Evolutionary conservation across 2,329 filamentous ascomycete genomes (phyloP), one percentile per base, ranked within the genome.

Genomic region (Cladosporium phlei): DNA sequence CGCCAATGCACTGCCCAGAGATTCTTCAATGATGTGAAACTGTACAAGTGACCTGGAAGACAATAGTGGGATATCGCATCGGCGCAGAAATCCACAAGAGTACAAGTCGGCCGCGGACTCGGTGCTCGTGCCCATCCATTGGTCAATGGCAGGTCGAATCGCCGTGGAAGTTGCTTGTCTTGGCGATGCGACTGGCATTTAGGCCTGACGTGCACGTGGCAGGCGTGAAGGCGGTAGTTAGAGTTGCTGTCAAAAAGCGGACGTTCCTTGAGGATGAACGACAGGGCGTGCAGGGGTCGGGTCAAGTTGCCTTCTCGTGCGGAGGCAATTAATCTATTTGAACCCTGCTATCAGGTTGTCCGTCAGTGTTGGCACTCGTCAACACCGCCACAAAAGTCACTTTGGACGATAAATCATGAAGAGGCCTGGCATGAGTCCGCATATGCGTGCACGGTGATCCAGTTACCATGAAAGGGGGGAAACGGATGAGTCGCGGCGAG

Each of bases 341-440:
- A 43, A 19, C 28, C 20, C 22, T 25, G 28, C 28, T 22, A 43
- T 43, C 39, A 17, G 10, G 39, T 43, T 43, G n/a, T 12, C 35
- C 24, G 24, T 25, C 11, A 28, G 16, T 29, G 29, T 39, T 39
- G 24, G 37, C 37, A 39, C 10, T 20, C 29, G 24, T 25, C 37
- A 17, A 14, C 29, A 29, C 28, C 39, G 39, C 39, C 39, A 43
- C 39, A 32, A 12, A 20, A 28, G 39, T 34, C 39, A 39, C 29
- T n/a, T 19, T n/a, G n/a, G n/a, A n/a, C n/a, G 11, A 19, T 19
- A 14, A 12, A 3, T 20, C 37, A 25, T 39, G 37, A 25, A 25
- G 37, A 39, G 20, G 29, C 25, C 25, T 39, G 37, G 21, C 20
- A 29, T 28, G 29, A 25, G 37, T 29, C 25, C 25, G 37, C 24